Conservation (phyloP, 192 early-diverging fungal genomes). For the Chytriomyces sp. region DNA sequence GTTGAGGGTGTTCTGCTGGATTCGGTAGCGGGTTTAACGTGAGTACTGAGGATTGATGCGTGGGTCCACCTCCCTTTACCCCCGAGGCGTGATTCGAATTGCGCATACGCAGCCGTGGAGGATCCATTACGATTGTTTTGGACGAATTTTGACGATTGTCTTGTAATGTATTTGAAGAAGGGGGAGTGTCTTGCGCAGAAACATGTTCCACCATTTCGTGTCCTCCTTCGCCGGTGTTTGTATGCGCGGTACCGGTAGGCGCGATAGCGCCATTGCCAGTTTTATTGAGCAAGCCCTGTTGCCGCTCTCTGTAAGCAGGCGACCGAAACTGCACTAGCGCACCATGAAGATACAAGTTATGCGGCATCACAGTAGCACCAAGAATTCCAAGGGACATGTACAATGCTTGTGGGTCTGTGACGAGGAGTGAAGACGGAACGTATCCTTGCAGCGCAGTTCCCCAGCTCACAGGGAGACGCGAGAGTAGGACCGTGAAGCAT, state of each 20-base stretch:
- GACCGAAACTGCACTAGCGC: slow-evolving; percentile 61
- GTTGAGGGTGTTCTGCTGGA: background rate
- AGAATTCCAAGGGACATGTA: slow-evolving; percentile 78
- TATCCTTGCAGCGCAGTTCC: slow-evolving; percentile 70
- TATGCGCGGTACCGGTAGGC: too few species aligned
- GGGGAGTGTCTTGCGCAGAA: too few species aligned
- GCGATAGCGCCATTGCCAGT: too few species aligned
- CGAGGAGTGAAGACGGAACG: slow-evolving; percentile 62
- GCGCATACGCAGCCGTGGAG: too few species aligned
- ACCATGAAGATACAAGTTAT: slow-evolving; percentile 81
- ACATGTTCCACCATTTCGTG: too few species aligned
- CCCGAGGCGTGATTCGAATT: too few species aligned
- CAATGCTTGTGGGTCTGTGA: slow-evolving; percentile 60
- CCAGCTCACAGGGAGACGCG: slow-evolving; percentile 59
- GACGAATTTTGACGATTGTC: slow-evolving; percentile 43
- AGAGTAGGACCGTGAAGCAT: slow-evolving; percentile 69
- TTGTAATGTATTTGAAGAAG: too few species aligned
- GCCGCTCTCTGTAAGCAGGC: slow-evolving; percentile 29
- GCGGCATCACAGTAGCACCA: slow-evolving; percentile 87
- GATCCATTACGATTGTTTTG: slow-evolving; percentile 15
- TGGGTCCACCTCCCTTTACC: too few species aligned
- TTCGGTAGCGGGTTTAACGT: slow-evolving; percentile 29
- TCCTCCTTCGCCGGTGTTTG: too few species aligned
- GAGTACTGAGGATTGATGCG: too few species aligned
- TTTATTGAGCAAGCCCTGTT: too few species aligned